Conservation (phyloP, 352 stramenopile species). For the Phytophthora fragariaefolia region DNA sequence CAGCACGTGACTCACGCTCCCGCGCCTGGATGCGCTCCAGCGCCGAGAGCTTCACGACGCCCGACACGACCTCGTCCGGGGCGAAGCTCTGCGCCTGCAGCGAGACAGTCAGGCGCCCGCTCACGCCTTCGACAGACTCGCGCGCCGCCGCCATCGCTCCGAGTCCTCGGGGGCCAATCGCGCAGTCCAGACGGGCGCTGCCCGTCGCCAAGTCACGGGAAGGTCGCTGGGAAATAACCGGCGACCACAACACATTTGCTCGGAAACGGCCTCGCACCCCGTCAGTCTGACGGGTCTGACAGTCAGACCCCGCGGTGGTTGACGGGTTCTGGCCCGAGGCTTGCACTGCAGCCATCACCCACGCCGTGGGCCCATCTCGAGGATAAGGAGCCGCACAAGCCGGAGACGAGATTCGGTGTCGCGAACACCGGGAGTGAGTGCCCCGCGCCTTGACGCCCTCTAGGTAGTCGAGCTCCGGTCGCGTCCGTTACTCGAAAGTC, state of each 20-base stretch:
- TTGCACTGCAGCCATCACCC: conserved; percentile 18
- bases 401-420: neutral
- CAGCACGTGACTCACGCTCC: conserved; percentile 32
- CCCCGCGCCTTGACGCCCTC: no score
- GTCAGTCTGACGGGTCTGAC: no score
- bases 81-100: conserved; percentile 36
- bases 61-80: conserved; percentile 34
- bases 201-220: neutral
- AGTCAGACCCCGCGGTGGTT: no score
- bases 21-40: conserved; percentile 33
- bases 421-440: neutral
- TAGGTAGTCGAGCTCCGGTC: neutral
- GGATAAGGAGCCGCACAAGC: conserved; percentile 6
- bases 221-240: conserved; percentile 27
- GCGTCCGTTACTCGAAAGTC: neutral
- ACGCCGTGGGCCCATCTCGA: conserved; percentile 19
- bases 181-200: conserved; percentile 25
- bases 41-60: conserved; percentile 32
- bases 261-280: conserved; percentile 25
- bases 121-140: conserved; percentile 40
- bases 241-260: conserved; percentile 26
- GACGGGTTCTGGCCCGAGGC: neutral
- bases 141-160: conserved; percentile 24
- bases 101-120: conserved; percentile 31
- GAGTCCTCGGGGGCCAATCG: conserved; percentile 14